Evolutionary conservation across 352 stramenopile species (phyloP).

Genomic region (Globisporangium cederbergense): DNA sequence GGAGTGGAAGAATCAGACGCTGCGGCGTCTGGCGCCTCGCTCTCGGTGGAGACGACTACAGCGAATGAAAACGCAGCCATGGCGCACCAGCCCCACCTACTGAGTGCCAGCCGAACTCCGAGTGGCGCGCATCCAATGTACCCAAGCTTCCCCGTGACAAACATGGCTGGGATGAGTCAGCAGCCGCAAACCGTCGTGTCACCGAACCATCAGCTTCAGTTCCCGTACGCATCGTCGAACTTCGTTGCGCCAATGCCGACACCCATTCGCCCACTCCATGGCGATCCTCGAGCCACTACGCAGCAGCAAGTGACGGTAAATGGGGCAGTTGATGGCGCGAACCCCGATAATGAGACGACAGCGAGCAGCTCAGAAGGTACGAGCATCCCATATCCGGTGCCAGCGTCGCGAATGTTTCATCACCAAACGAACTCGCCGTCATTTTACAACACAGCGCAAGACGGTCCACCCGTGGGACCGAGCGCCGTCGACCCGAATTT

Average conservation of each 20-base stretch:
- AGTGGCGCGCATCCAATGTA: conserved; percentile 17
- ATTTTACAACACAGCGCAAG: conserved; percentile 53
- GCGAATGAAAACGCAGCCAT: conserved; percentile 1
- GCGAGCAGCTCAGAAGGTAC: not conserved
- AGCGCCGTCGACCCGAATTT: conserved; percentile 36
- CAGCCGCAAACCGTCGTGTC: conserved; percentile 4
- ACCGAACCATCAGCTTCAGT: conserved; percentile 32
- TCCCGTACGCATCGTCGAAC: conserved; percentile 55
- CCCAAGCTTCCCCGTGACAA: conserved; percentile 14
- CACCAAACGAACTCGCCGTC: conserved; percentile 51
- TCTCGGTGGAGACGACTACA: conserved; percentile 5
- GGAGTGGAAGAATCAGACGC: not conserved
- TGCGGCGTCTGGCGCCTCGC: not conserved
- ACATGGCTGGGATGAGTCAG: conserved; percentile 1
- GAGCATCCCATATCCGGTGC: conserved; percentile 22
- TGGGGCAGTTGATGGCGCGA: not conserved
- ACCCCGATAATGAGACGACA: not conserved
- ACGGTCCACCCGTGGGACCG: conserved; percentile 32
- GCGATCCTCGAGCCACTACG: conserved; percentile 48
- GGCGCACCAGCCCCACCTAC: not conserved
- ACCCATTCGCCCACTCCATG: conserved; percentile 66
- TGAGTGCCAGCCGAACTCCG: conserved; percentile 4
- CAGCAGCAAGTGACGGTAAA: conserved; percentile 5
- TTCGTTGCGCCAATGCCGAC: conserved; percentile 68
- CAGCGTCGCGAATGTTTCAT: conserved; percentile 57